Evolutionary conservation across 2,329 filamentous ascomycete species (phyloP), one percentile per base, ranked within the genome.

Genomic region (Aspergillus felis): DNA sequence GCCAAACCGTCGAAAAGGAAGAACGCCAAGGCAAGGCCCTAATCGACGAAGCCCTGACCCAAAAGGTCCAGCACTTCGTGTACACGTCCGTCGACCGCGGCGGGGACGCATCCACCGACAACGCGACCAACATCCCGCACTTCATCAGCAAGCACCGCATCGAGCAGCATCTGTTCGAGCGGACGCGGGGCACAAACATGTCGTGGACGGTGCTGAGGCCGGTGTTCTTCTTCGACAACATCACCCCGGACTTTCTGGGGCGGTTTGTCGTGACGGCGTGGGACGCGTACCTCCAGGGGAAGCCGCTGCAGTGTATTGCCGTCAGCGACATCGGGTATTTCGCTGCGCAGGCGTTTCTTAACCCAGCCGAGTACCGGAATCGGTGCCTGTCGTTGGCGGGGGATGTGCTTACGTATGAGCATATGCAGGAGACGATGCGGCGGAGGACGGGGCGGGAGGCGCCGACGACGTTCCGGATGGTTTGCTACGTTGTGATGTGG

Each of bases 21-120:
- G 78, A 83, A 59, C 58, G 63, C 1, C 84, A 89, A 69, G 86
- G 85, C 54, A 85, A 80, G 44, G 77, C 72, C 0, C 72, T 89
- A 7, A 76, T 88, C 55, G 82, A 87, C 57, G 82, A 79, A n/a
- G 77, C 82, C 2, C 66, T 88, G 57, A 78, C 79, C 27, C 70
- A 81, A 27, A 77, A 78, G 12, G 82, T 88, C 42, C 75, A 79
- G 57, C 81, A 85, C 65, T 86, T 89, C 63, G 80, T 89, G 48
- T 89, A 87, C 72, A 82, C 79, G 29, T 84, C 80, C 53, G 84
- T 87, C 27, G 87, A 89, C 61, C 83, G 87, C 42, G 84, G 85
- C 47, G 84, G 85, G 49, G 79, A 82, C 42, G 71, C 73, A 2
- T 78, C 77, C 5, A 81, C 78, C 50, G 79, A 81, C 64, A 77